Evolutionary conservation across 805 yeast species (phyloP), one percentile per base, ranked within the genome.

Genomic region (Metschnikowia kunwiensis): DNA sequence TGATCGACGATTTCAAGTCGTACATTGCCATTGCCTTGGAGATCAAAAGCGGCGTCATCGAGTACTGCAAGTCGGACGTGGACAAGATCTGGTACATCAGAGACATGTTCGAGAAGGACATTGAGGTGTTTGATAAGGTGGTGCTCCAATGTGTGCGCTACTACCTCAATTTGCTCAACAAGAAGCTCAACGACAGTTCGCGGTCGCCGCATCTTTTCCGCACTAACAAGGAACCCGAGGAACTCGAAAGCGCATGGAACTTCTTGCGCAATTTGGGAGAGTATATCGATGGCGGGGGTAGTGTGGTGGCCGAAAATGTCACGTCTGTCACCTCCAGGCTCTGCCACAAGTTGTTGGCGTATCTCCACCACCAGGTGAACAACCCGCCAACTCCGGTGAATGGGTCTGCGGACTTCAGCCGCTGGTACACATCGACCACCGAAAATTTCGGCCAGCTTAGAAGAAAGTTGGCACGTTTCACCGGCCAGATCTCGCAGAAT

Each of bases 171-270:
- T 63, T 93, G 32, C 61, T 91, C 21, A 82, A 84, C 50, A 73
- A 80, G 50, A 93, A 91, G 57, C 70, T 89, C 32, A 64, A 87
- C 31, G 95, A 87, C 49, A 78, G 88, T 40, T 80, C 88, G 0
- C 74, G 77, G 38, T 70, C 77, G 3, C 67, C 70, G 4, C 67
- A 69, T 26, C 75, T 82, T 10, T 85, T 86, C 63, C 75, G 88
- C 49, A 84, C 95, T 0, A 86, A 86, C 59, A 86, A 86, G 52
- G 97, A 86, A 51, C 89, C 96, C 1, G 98, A 91, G 48, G 88
- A 84, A 53, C 65, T 93, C 32, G 94, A 87, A 51, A 76, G 72
- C 36, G 85, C 85, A 28, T 93, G 95, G 89, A 71, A 74, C 20
- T 80, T 82, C 49, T 66, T 93, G 46, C 84, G 77, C 49, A 79